phyloP scores from a whole-genome alignment of 2,329 filamentous ascomycete species.

The Cladophialophora bantiana region DNA sequence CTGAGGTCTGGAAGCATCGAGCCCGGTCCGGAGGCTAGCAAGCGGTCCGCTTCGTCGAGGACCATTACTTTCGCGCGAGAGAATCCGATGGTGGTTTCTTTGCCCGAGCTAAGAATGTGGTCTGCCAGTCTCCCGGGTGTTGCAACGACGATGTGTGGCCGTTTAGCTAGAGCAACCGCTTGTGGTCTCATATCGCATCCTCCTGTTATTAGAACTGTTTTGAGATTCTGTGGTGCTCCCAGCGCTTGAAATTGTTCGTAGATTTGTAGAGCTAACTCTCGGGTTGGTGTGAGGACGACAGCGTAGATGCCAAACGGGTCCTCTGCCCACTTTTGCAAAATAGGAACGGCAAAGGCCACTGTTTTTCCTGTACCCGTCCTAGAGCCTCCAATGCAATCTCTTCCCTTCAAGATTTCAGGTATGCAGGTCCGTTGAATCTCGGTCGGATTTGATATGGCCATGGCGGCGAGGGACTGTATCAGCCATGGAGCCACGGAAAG shows the following conservation, averaged over 20 bases:
- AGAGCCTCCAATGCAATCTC: slow-evolving; percentile 94
- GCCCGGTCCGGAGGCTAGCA: slow-evolving; percentile 76
- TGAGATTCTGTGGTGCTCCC: slow-evolving; percentile 83
- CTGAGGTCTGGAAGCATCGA: slow-evolving; percentile 96
- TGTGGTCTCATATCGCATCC: slow-evolving; percentile 92
- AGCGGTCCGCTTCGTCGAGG: slow-evolving; percentile 91
- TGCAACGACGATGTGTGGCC: slow-evolving; percentile 91
- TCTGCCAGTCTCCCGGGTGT: slow-evolving; percentile 93
- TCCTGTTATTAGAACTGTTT: slow-evolving; percentile 87
- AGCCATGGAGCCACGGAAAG: slow-evolving; percentile 85
- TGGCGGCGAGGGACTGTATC: slow-evolving; percentile 74
- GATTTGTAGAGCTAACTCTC: slow-evolving; percentile 93
- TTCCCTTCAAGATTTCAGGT: slow-evolving; percentile 86
- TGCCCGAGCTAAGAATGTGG: slow-evolving; percentile 88
- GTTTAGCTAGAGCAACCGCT: slow-evolving; percentile 78
- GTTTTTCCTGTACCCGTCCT: slow-evolving; percentile 97
- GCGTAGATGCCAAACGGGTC: slow-evolving; percentile 93
- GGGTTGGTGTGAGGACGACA: slow-evolving; percentile 85
- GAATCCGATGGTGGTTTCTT: slow-evolving; percentile 86
- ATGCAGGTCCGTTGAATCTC: slow-evolving; percentile 93
- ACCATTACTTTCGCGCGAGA: slow-evolving; percentile 83
- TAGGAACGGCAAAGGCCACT: slow-evolving; percentile 91
- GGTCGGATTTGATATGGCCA: slow-evolving; percentile 87
- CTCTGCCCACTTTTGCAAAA: slow-evolving; percentile 89
- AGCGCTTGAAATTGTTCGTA: slow-evolving; percentile 96